Evolutionary conservation across 1,284 basidiomycete genomes (phyloP), one percentile per base, ranked within the genome.

Genomic region (Puccinia polysora): DNA sequence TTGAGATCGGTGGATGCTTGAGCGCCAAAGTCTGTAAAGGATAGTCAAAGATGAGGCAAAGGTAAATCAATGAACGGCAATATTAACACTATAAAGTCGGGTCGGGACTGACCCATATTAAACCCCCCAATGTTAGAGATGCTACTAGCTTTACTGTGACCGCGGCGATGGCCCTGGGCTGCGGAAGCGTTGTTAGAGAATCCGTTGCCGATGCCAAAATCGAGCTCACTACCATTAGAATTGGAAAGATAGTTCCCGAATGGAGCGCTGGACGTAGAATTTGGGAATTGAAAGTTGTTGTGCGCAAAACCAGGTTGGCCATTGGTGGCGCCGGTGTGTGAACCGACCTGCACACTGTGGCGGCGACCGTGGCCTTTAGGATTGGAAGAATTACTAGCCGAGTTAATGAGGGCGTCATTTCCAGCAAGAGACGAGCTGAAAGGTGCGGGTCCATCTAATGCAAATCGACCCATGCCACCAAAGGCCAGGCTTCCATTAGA

Each of bases 281-380:
- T 75, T 56, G 80, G 78, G 28, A 77, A 74, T 18, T 63, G 58
- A 55, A 65, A 72, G 45, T 52, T 62, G 14, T 58, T 34, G 18
- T 32, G 32, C 7, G 56, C 34, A 28, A 71, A 71, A 18, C 68
- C 68, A 18, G 55, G 15, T 32, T 71, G 68, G 28, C 38, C 43
- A 68, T 75, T 76, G 58, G 77, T 76, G 69, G 79, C 80, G 2
- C 77, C 78, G 2, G 76, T 74, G 7, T 78, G 77, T 4, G 72
- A 60, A 75, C 80, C 77, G 49, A 95, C 90, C 77, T 95, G 97
- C 75, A 96, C 90, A 76, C 91, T 95, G 81, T 97, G 94, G 75
- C 95, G 85, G 70, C 95, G 86, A 58, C 89, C 89, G 79, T 98
- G 95, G 32, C 90, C 90, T 75, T 88, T 86, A 6, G 80, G 78